phyloP scores from a whole-genome alignment of 441 rosid species.

The Erodium texanum region DNA sequence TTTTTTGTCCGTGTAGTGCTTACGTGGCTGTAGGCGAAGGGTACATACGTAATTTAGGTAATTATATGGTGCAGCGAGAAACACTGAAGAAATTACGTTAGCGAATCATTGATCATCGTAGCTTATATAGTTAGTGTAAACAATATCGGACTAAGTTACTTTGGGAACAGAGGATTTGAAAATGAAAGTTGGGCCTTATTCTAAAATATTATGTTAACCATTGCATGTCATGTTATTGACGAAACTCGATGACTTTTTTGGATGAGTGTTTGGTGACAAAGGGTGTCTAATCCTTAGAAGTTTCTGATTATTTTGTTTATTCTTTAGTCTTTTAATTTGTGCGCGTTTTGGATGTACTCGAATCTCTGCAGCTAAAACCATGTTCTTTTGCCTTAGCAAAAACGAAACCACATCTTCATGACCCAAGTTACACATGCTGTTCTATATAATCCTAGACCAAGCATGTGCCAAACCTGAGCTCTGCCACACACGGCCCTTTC shows the following conservation, averaged over 20 bases:
- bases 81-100: not conserved
- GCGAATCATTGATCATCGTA: too few species aligned
- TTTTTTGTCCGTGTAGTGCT: not conserved
- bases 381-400: not conserved
- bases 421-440: not conserved
- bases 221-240: not conserved
- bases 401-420: not conserved
- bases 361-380: not conserved
- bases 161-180: too few species aligned
- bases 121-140: too few species aligned
- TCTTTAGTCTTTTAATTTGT: too few species aligned
- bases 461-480: not conserved
- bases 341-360: not conserved
- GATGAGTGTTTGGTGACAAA: too few species aligned
- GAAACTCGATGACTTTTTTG: not conserved
- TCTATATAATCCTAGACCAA: not conserved
- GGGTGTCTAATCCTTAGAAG: too few species aligned
- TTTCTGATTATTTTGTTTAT: too few species aligned
- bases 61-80: not conserved
- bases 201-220: not conserved
- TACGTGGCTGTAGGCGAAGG: not conserved
- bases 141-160: not conserved
- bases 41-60: not conserved
- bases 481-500: not conserved
- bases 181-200: not conserved